Base-by-base conservation (phyloP, 768 basidiomycete genomes). In the Aureoboletus auriporus region DNA sequence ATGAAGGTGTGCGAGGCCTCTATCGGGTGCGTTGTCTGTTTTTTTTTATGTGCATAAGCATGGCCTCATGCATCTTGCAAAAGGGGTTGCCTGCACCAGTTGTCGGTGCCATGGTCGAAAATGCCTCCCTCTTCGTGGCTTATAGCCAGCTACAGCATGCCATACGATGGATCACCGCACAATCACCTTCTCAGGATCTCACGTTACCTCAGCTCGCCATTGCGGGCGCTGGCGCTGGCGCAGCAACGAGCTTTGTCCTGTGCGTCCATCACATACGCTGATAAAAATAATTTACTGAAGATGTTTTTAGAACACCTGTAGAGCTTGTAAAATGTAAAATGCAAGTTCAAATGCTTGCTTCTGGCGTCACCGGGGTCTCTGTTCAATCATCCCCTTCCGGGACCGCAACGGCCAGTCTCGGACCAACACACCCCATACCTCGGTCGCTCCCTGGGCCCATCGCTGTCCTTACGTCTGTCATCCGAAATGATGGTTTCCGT, bases 251-350 rank as follows among this genome's bases (percentile, higher is more conserved):
- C 58, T 93, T 94, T 66, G 76, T 93, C 44, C 70, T 98, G 89
- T 92, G 56, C 47, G 87, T 78, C 4, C 29, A 37, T 27, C 20
- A 14, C 11, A 23, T 23, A 23, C 20, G 20, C 2, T 23, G 29
- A n/a, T 36, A 9, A 14, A 4, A 1, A 29, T 23, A 16, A 27
- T 6, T 14, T 10, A 11, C 14, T 31, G 1, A 37, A 16, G 2
- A 26, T n/a, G 35, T 40, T 13, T 23, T 58, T 46, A 92, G 90
- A 27, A 96, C 93, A 0, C 94, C 94, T 1, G 85, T 97, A 48
- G 94, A 96, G 60, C 84, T 96, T 42, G 81, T 97, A 50, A 96
- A 98, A 69, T 96, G 93, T 72, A 91, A 92, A 67, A 95, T 97
- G 93, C 94, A 96, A 66, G 94, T 96, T 2, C 93, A 95, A 63